Base-by-base conservation (phyloP, 2,329 filamentous ascomycete genomes). In the Magnaporthiopsis incrustans region DNA sequence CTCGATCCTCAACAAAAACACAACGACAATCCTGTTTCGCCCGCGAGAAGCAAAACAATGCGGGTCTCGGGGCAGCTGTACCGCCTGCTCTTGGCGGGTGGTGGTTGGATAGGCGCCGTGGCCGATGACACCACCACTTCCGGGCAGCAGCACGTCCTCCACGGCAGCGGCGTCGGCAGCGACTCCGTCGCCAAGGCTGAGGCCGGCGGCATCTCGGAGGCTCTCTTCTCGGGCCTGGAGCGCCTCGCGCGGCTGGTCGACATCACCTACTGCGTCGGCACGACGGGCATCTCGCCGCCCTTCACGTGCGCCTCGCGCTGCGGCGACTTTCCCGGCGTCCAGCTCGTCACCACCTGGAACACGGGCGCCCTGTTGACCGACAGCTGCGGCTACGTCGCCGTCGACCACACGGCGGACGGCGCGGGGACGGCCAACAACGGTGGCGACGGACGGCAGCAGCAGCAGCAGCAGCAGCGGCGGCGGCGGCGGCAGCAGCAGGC, bases 241-340 rank as follows among this genome's bases (percentile, higher is more conserved):
- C 90, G 96, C 71, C 81, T 94, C 64, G 86, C 94, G n/a, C 88
- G 93, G 63, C 84, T 98, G 32, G 94, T 97, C 67, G 95, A 99
- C 74, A 95, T 98, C 66, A 82, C 92, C 60, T 98, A 98, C 77
- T 99, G 95, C 75, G 90, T 98, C 65, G 92, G 93, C 67, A 88
- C 84, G 6, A 89, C 90, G 0, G 95, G 94, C 56, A 88, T 99
- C 66, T 81, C 83, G 61, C 87, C 88, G 68, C 95, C 95, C 0
- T 99, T 99, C 74, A 78, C 82, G 38, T 99, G 95, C 76, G 84
- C 88, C 18, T 95, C 90, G 65, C 89, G 91, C 68, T 99, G 95
- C 77, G 79, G 80, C 53, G 92, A 97, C 65, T 97, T 98, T 67
- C 86, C 90, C 1, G 80, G 82, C 3, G 87, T 98, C 69, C 88